Base-by-base conservation (phyloP, 179 eudicot species). In the Vitellaria paradoxa region DNA sequence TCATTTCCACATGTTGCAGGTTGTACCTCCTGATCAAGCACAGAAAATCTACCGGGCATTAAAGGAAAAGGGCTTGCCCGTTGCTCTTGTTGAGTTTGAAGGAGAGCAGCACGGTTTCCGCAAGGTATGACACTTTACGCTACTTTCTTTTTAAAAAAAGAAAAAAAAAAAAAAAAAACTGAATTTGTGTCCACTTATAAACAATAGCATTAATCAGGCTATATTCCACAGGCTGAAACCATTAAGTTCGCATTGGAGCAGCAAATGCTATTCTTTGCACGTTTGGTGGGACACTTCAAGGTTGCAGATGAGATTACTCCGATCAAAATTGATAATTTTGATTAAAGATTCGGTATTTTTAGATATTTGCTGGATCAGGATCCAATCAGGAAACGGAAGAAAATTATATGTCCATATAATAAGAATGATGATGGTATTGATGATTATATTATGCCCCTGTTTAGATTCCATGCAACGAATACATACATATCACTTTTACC, bases 91-190 rank as follows among this genome's bases (percentile, higher is more conserved):
- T 42, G 98, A 93, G 83, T 96, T 90, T 81, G 97, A 92, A 87
- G 97, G 98, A 61, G 99, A 96, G 89, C 91, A 88, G 61, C 98
- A 96, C 81, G 98, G 99, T 72, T 96, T 96, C 60, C 97, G 98
- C 57, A 96, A 93, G 96, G 99, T 96, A 91, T 8, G 53, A 46
- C 18, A 30, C 37, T 37, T 55, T 40, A 14, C 17, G 17, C 7
- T 52, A 14, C 55, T 50, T 8, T 50, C 55, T 8, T 49, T 49
- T 6, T 49, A 49, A 49, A 6, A 5, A 49, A 10, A 5, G 9
- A 6, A 49, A 49, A 49, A 49, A 49, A 10, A 49, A n/a, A n/a
- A n/a, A n/a, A n/a, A n/a, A n/a, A n/a, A n/a, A 42, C 45, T 52
- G 7, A 14, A 52, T 26, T 0, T 24, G 18, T 69, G 45, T 69